Base-by-base conservation (phyloP, 2,329 filamentous ascomycete genomes). In the Lecanicillium sp. region DNA sequence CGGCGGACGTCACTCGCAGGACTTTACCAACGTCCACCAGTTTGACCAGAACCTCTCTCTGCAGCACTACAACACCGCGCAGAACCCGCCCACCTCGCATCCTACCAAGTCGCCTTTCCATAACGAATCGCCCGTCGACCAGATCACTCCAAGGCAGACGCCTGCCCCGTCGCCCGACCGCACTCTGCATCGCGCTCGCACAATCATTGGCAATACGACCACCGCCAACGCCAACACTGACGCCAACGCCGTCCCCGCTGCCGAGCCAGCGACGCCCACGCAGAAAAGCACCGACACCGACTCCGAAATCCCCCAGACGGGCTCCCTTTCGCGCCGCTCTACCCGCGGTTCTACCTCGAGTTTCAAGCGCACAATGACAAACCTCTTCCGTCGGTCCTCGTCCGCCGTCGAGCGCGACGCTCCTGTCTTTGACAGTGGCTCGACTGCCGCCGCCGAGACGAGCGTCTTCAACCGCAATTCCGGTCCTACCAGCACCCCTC, bases 1-100 rank as follows among this genome's bases (percentile, higher is more conserved):
- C 57, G 69, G 68, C 56, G 71, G 74, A 52, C 73, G 67, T 43
- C 62, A 77, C 57, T 79, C 78, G 39, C 73, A 74, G 50, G 75
- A 79, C 54, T 79, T 81, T 52, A 67, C 67, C 40, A 62, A 66
- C 29, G 60, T 69, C 51, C 67, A 69, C 47, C 63, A 62, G 44
- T 67, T 68, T 55, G 67, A 73, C 45, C 57, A 64, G 12, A 51
- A 33, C 21, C 30, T 40, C n/a, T 35, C 40, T 23, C 19, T 48
- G 20, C 42, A 36, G 12, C 43, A 42, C 32, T 46, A 42, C 48
- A 50, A 42, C 14, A 50, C 48, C 20, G 37, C 30, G 6, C 48
- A 29, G 26, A 44, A 44, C 15, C 32, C 48, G n/a, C 48, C 51
- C 2, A 45, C 44, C 11, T 39, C 51, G 9, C 21, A 41, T 19